Evolutionary conservation across 2,329 filamentous ascomycete species (phyloP).

Genomic region (Colletotrichum sansevieriae): DNA sequence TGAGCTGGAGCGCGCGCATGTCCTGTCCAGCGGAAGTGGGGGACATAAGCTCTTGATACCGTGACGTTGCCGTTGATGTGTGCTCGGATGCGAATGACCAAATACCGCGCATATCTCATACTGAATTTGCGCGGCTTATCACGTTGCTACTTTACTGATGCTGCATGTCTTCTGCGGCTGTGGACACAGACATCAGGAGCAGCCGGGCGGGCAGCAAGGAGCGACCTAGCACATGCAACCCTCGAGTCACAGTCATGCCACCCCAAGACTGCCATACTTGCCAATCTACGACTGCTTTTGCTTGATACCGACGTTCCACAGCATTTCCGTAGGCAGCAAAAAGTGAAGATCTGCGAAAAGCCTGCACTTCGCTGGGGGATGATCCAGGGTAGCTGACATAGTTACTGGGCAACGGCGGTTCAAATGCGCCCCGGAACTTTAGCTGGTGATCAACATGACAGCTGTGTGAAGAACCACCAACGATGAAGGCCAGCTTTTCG

Average conservation of each 20-base stretch:
- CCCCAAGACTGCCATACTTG: conserved; percentile 1
- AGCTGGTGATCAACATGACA: conserved; percentile 23
- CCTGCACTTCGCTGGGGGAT: neutral
- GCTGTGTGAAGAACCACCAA: no score
- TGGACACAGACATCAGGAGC: conserved; percentile 19
- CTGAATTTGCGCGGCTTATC: conserved; percentile 15
- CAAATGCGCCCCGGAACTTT: conserved; percentile 34
- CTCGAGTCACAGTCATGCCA: conserved; percentile 34
- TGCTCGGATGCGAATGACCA: conserved; percentile 14
- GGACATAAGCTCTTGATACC: conserved; percentile 4
- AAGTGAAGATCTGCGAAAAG: neutral
- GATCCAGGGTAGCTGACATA: neutral
- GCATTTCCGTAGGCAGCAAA: conserved; percentile 1
- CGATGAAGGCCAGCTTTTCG: no score
- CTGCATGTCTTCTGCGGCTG: conserved; percentile 27
- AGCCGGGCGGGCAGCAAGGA: conserved; percentile 22
- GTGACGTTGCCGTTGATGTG: conserved; percentile 19
- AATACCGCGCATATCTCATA: conserved; percentile 15
- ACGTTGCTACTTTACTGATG: conserved; percentile 10
- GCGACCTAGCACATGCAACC: conserved; percentile 26
- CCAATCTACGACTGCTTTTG: neutral
- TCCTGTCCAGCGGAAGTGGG: neutral
- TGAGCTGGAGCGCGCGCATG: no score
- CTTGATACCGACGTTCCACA: conserved; percentile 2
- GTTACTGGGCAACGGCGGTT: conserved; percentile 3